A percentile compares a stretch with the other conserved stretches of the same genome.
Evolutionary conservation across 352 stramenopile species (phyloP).

Genomic region (Aphanomyces euteiches): DNA sequence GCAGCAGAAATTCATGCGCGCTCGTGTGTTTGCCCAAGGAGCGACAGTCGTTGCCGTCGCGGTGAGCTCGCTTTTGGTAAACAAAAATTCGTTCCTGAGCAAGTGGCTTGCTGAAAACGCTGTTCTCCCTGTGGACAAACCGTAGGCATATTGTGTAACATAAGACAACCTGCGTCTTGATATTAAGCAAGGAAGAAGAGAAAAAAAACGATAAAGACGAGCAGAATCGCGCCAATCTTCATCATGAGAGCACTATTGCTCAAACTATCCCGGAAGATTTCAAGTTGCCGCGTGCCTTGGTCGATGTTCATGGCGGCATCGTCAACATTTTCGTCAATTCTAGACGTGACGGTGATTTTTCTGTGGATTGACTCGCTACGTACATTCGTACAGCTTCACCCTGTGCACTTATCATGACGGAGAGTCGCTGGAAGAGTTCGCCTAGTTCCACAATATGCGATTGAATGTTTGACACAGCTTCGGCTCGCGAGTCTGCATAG

Average conservation of each 20-base stretch:
- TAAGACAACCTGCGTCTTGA: background rate
- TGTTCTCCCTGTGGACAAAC: background rate
- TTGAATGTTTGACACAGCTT: constrained; percentile 80
- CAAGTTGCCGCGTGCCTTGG: constrained; percentile 72
- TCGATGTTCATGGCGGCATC: constrained; percentile 70
- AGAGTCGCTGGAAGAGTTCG: constrained; percentile 74
- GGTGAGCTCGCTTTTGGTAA: constrained; percentile 61
- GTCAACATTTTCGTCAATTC: constrained; percentile 84
- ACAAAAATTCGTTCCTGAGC: constrained; percentile 40
- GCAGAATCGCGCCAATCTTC: constrained; percentile 84
- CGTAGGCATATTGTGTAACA: too few relatives aligned
- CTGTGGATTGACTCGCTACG: background rate
- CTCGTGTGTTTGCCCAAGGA: constrained; percentile 64
- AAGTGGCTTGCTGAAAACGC: constrained; percentile 6
- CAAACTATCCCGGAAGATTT: constrained; percentile 81
- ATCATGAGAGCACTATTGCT: constrained; percentile 84
- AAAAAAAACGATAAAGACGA: constrained; percentile 85
- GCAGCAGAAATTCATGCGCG: constrained; percentile 82
- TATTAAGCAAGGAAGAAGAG: constrained; percentile 84
- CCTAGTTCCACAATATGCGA: constrained; percentile 84
- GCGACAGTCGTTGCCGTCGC: constrained; percentile 62
- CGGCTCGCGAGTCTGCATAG: constrained; percentile 65
- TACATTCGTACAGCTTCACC: constrained; percentile 77
- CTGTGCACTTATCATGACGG: constrained; percentile 76
- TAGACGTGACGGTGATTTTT: constrained; percentile 36